Evolutionary conservation across 192 early-diverging fungal genomes (phyloP), one percentile per base, ranked within the genome.

Genomic region (Gryganskiella cystojenkinii): DNA sequence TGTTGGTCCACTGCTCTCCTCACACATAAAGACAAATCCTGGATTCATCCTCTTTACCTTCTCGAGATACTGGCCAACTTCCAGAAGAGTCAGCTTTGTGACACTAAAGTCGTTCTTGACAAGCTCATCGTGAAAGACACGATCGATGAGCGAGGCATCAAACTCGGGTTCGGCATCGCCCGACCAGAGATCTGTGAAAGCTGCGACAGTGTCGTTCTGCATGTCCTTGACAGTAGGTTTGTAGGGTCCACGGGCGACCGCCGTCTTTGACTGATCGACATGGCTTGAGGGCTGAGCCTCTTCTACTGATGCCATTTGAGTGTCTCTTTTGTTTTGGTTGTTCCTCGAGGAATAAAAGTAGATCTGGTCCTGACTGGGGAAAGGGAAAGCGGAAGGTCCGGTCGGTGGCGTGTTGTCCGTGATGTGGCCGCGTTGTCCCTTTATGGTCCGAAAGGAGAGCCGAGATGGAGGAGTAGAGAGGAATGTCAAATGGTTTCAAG

Each of bases 31-130:
- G 31, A 52, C 15, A 14, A 25, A 3, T 44, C 20, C 17, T 51
- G 22, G 40, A 27, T 40, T 15, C 45, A 34, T 14, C 17, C 7
- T 20, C 25, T 56, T 34, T 82, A 87, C 88, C 82, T 88, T 90
- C 82, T 92, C 94, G 30, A 95, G 71, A 68, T 94, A 95, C 28
- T 93, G 92, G 43, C 82, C 89, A 52, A 88, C 86, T 58, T 95
- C 94, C 30, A 95, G 74, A 19, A 95, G 79, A 60, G 89, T 87
- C 15, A 93, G 28, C 46, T 92, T 92, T 24, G 82, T 79, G 15
- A 85, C 46, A n/a, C 85, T 81, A 56, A 86, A 92, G 15, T 76
- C 58, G 27, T 69, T 74, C 34, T 64, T 64, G 40, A 83, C 71
- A 3, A 94, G 75, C 53, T 93, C 84, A 7, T 87, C 81, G 9